These are phyloP conservation scores for Triticum timopheevii DNA, from an alignment of 176 grass and related monocot genomes.

Conservation along the genomic window DNA sequence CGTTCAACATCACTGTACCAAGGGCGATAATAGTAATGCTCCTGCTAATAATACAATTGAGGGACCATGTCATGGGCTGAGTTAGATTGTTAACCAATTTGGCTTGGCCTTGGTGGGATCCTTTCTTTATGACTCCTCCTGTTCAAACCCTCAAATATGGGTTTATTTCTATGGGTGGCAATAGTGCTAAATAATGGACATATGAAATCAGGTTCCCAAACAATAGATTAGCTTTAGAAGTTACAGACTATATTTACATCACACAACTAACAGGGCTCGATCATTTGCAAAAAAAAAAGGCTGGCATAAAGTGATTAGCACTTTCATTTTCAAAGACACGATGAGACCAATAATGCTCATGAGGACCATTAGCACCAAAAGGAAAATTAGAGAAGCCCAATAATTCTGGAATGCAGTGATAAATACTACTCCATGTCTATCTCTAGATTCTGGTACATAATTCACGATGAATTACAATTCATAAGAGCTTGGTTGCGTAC, in stretches of 20 bases:
- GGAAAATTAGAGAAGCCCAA: constrained; percentile 32
- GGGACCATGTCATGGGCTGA: constrained; percentile 15
- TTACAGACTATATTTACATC: not conserved
- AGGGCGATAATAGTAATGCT: constrained; percentile 8
- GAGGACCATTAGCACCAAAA: constrained; percentile 46
- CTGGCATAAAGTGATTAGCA: constrained; percentile 40
- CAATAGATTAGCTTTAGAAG: constrained; percentile 31
- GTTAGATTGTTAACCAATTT: constrained; percentile 33
- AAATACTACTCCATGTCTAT: constrained; percentile 4
- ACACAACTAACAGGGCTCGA: constrained; percentile 20
- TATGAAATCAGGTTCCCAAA: constrained; percentile 15
- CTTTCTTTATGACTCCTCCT: constrained; percentile 22
- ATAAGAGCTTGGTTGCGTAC: constrained; percentile 35
- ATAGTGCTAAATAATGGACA: constrained; percentile 18
- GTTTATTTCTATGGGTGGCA: constrained; percentile 14
- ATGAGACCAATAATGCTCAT: constrained; percentile 38
- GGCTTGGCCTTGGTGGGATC: constrained; percentile 15
- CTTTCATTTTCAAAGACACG: constrained; percentile 36
- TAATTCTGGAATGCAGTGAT: constrained; percentile 4
- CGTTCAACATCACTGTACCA: constrained; percentile 9
- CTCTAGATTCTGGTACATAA: constrained; percentile 30
- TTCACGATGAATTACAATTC: constrained; percentile 27
- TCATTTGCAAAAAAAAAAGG: constrained; percentile 27
- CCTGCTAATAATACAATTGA: constrained; percentile 22
- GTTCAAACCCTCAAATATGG: constrained; percentile 15